Percentiles rank a stretch among this genome's conserved stretches.
Evolutionary conservation across 108 stramenopile species (phyloP).

Genomic region (Nitzschia inconspicua): DNA sequence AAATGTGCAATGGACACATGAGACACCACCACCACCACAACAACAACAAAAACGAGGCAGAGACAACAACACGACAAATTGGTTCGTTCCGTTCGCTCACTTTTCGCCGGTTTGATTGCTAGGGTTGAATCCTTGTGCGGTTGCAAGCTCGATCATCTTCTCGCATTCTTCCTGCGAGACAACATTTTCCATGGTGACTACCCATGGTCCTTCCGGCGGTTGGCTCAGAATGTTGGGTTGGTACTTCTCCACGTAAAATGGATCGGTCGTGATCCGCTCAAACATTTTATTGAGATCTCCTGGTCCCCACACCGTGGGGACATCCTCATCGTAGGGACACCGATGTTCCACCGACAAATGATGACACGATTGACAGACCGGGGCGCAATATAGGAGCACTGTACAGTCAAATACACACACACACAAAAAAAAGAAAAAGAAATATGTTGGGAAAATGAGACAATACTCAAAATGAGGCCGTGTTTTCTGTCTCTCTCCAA

Average conservation of each 20-base stretch:
- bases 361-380: constrained; percentile 37
- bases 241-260: constrained; percentile 1
- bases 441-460: neutral
- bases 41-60: no score
- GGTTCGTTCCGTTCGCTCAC: no score
- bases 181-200: constrained; percentile 65
- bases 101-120: constrained; percentile 64
- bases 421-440: neutral
- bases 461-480: no score
- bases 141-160: constrained; percentile 60
- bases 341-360: constrained; percentile 15
- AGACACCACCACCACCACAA: no score
- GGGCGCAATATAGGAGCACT: constrained; percentile 47
- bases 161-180: constrained; percentile 63
- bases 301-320: constrained; percentile 31
- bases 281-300: constrained; percentile 68
- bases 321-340: constrained; percentile 47
- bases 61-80: no score
- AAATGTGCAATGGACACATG: no score
- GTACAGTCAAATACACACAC: constrained; percentile 26
- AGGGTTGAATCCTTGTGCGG: neutral
- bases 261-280: constrained; percentile 48
- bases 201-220: constrained; percentile 32
- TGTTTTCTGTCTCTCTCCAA: neutral
- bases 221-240: constrained; percentile 19